These are phyloP conservation scores for Leishmania mexicana DNA, from an alignment of 208 protist genomes.

Conservation along the genomic window DNA sequence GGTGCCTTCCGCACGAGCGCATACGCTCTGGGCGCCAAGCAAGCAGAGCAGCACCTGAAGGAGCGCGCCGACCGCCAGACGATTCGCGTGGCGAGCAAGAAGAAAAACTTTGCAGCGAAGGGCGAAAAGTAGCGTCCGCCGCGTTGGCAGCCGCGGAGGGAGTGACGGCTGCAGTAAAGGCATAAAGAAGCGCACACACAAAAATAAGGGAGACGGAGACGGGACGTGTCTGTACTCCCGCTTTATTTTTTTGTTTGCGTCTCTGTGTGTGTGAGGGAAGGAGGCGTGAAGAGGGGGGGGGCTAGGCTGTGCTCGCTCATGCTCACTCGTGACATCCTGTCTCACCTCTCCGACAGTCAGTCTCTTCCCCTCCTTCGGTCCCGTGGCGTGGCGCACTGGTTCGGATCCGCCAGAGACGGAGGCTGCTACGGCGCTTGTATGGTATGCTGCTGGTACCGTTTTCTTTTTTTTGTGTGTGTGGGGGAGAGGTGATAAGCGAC, in stretches of 20 bases:
- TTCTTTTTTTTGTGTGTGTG: neutral
- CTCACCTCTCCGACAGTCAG: neutral
- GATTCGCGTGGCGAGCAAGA: slow-evolving; percentile 24
- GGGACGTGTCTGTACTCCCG: neutral
- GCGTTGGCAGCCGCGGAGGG: neutral
- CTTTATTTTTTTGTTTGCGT: neutral
- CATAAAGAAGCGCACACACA: neutral
- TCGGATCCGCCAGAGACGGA: neutral
- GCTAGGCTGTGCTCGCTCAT: neutral
- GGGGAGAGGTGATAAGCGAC: neutral
- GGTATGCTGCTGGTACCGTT: neutral
- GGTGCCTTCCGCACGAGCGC: slow-evolving; percentile 84
- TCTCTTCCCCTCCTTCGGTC: neutral
- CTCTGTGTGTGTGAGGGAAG: no score
- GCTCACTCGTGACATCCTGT: neutral
- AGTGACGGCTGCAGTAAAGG: neutral
- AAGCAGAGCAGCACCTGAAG: slow-evolving; percentile 71
- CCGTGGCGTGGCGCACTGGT: neutral
- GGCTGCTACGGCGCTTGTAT: no score
- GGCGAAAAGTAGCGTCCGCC: neutral
- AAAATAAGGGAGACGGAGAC: neutral
- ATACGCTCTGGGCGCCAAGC: slow-evolving; percentile 66
- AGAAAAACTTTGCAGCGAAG: slow-evolving; percentile 11
- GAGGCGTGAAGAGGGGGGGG: no score
- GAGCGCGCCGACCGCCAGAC: slow-evolving; percentile 71